Conservation (phyloP, 164 flowering plant species). For the Malania oleifera region DNA sequence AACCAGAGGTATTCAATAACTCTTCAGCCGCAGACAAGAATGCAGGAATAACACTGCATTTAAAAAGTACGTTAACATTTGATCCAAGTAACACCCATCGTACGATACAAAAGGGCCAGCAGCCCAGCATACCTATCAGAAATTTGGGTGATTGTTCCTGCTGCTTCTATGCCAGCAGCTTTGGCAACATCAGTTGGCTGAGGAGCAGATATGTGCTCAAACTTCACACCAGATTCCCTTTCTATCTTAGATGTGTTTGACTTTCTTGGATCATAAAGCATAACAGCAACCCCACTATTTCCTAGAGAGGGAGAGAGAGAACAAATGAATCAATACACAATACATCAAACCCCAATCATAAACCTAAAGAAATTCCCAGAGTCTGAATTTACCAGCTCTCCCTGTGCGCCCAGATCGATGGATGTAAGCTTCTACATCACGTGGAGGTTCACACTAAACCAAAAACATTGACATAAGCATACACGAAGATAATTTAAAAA, state of each 20-base stretch:
- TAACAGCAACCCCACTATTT: conserved; percentile 83
- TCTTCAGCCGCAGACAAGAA: conserved; percentile 84
- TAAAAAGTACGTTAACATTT: not conserved
- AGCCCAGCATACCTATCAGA: conserved; percentile 64
- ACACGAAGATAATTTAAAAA: not conserved
- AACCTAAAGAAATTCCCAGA: not conserved
- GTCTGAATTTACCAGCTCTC: conserved; percentile 61
- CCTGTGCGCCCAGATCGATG: conserved; percentile 99
- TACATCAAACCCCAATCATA: not conserved
- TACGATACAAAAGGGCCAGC: no score
- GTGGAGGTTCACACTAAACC: conserved; percentile 91
- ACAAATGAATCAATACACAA: not conserved
- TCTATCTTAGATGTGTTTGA: conserved; percentile 68
- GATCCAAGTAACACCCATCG: not conserved
- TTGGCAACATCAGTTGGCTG: conserved; percentile 84
- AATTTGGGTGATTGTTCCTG: conserved; percentile 51
- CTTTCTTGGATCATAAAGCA: conserved; percentile 86
- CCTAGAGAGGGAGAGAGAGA: conserved; percentile 43
- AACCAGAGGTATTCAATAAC: conserved; percentile 53
- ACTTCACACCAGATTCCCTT: conserved; percentile 89
- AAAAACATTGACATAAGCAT: conserved; percentile 2
- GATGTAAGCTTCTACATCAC: conserved; percentile 93
- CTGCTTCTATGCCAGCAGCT: conserved; percentile 75
- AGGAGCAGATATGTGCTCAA: conserved; percentile 85
- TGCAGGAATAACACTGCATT: conserved; percentile 85